Base-by-base conservation (phyloP, 164 flowering plant genomes). In the Nymphaea thermarum region DNA sequence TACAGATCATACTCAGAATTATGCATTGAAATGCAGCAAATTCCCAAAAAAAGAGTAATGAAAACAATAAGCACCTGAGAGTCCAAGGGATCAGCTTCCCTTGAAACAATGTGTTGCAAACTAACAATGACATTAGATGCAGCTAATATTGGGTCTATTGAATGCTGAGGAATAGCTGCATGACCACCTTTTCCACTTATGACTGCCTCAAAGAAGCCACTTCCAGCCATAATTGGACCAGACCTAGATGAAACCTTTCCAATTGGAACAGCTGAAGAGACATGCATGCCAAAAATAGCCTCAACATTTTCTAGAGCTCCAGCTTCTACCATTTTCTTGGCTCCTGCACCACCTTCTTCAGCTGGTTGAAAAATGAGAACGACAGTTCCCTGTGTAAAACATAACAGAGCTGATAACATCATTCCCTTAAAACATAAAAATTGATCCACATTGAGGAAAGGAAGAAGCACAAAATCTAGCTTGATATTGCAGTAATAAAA, bases 181-280 rank as follows among this genome's bases (percentile, higher is more conserved):
- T 90, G 94, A 59, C 97, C 97, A 41, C 96, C 96, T 73, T 82
- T 88, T 36, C 96, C 96, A 62, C 75, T 77, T 64, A 90, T 87
- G 42, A 74, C 80, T 16, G 94, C 94, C 72, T 87, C 85, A 73
- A 90, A 90, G 72, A 80, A 81, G 67, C 92, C 94, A 77, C 78
- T 66, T 4, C 84, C 97, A 45, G 94, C 97, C 77, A 87, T 66
- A 3, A 86, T 15, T 3, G 90, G 86, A 64, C 92, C 94, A 25
- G 86, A 53, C 65, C 89, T 80, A 43, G 90, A 73, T 14, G 80
- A 77, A 14, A 85, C 91, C 60, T 61, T 47, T 16, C 92, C 94
- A n/a, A 84, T 0, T 6, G 85, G 82, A 18, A 76, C 16, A 0
- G 43, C 41, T 10, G 72, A 68, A 25, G 68, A n/a, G 15, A 87